Evolutionary conservation across 805 yeast genomes (phyloP).

Genomic region (Kodamaea fukazawae): DNA sequence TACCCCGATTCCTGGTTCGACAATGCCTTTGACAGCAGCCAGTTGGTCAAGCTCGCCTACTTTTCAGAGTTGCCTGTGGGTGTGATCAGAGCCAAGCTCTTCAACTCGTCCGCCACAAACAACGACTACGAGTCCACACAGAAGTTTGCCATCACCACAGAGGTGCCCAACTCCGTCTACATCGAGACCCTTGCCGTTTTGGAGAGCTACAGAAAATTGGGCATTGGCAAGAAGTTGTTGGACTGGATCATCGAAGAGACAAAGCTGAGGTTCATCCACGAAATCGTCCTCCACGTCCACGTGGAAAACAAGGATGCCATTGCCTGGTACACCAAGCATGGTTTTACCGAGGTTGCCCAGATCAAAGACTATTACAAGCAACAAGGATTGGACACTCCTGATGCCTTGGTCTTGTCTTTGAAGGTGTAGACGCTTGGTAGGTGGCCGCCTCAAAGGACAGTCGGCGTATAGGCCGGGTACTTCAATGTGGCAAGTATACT

Average conservation of each 20-base stretch:
- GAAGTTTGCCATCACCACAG: slow-evolving; percentile 20
- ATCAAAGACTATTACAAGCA: slow-evolving; percentile 47
- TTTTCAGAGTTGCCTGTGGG: slow-evolving; percentile 82
- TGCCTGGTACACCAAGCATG: slow-evolving; percentile 51
- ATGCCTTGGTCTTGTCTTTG: slow-evolving; percentile 40
- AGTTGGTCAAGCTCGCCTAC: slow-evolving; percentile 57
- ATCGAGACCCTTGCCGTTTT: slow-evolving; percentile 69
- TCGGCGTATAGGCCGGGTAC: no score
- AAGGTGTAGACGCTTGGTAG: slow-evolving; percentile 6
- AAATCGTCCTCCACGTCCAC: slow-evolving; percentile 54
- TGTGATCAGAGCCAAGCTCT: slow-evolving; percentile 56
- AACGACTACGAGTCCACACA: slow-evolving; percentile 25
- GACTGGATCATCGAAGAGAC: slow-evolving; percentile 57
- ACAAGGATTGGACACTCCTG: slow-evolving; percentile 45
- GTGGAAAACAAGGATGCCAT: slow-evolving; percentile 38
- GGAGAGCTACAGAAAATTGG: slow-evolving; percentile 56
- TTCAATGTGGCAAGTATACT: no score
- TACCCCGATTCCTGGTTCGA: slow-evolving; percentile 54
- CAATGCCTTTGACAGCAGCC: slow-evolving; percentile 45
- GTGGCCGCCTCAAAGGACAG: no score
- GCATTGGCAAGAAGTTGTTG: slow-evolving; percentile 61
- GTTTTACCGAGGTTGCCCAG: slow-evolving; percentile 40
- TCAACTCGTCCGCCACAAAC: slow-evolving; percentile 37
- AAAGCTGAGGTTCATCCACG: slow-evolving; percentile 50
- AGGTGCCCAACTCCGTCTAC: slow-evolving; percentile 53